Conservation (phyloP, 495 filamentous ascomycete species). For the Emericellopsis terricola region DNA sequence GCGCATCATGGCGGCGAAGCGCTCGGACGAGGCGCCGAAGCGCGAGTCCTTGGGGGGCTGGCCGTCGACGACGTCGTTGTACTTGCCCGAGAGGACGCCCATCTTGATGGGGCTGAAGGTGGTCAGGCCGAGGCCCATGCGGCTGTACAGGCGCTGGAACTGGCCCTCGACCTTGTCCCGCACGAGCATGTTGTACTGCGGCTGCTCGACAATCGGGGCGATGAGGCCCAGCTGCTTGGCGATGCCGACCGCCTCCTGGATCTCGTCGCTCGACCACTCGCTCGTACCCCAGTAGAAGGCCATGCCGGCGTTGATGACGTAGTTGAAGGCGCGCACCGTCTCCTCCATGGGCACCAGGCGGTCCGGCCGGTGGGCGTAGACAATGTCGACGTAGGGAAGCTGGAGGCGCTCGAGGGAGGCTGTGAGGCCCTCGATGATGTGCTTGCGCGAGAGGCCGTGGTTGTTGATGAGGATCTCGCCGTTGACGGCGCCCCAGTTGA, state of each 20-base stretch:
- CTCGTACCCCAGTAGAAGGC: slow-evolving; percentile 55
- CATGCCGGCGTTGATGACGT: slow-evolving; percentile 46
- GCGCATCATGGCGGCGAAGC: slow-evolving; percentile 19
- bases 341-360: slow-evolving; percentile 61
- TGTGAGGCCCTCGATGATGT: slow-evolving; percentile 48
- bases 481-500: slow-evolving; percentile 46
- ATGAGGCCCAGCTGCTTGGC: slow-evolving; percentile 39
- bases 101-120: slow-evolving; percentile 48
- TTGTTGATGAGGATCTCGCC: slow-evolving; percentile 32
- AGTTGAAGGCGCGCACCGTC: slow-evolving; percentile 56
- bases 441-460: slow-evolving; percentile 50
- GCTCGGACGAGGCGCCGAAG: slow-evolving; percentile 18
- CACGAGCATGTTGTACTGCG: slow-evolving; percentile 38
- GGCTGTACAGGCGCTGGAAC: slow-evolving; percentile 41
- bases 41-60: slow-evolving; percentile 24
- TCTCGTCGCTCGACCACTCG: slow-evolving; percentile 36
- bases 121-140: slow-evolving; percentile 49
- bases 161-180: slow-evolving; percentile 42
- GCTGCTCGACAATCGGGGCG: slow-evolving; percentile 38
- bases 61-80: slow-evolving; percentile 40
- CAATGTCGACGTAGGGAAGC: slow-evolving; percentile 50
- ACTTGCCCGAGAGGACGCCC: slow-evolving; percentile 59
- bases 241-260: slow-evolving; percentile 32
- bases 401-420: slow-evolving; percentile 43
- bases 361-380: slow-evolving; percentile 62